Conservation (phyloP, 495 filamentous ascomycete species). For the Bryoglossum gracile region DNA sequence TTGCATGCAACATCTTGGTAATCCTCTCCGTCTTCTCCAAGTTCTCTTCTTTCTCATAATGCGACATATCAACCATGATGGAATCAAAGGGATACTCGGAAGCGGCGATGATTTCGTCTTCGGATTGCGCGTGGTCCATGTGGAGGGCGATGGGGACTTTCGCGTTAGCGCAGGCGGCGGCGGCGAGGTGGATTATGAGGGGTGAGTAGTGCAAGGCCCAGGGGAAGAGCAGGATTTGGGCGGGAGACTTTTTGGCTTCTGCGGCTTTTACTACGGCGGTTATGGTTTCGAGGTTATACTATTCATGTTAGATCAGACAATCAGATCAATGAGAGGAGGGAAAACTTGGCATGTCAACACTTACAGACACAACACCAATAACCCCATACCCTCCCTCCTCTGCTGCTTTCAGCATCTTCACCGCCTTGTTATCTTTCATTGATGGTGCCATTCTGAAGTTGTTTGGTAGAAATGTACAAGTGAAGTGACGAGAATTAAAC, state of each 20-base stretch:
- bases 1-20: conserved; percentile 47
- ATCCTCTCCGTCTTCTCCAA: conserved; percentile 51
- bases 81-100: conserved; percentile 51
- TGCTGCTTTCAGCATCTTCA: conserved; percentile 62
- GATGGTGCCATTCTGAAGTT: conserved; percentile 18
- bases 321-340: no score
- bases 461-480: no score
- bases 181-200: conserved; percentile 56
- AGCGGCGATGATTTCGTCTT: conserved; percentile 57
- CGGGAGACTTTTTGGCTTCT: conserved; percentile 62
- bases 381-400: conserved; percentile 59
- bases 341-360: no score
- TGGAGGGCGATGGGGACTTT: conserved; percentile 65
- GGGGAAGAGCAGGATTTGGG: conserved; percentile 81
- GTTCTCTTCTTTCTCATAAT: conserved; percentile 63
- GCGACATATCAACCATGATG: conserved; percentile 60
- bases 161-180: conserved; percentile 55
- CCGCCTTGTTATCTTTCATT: conserved; percentile 51
- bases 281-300: conserved; percentile 79
- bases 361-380: conserved; percentile 62
- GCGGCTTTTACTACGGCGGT: conserved; percentile 73
- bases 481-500: no score
- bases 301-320: no score
- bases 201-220: conserved; percentile 58
- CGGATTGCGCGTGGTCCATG: conserved; percentile 69